Percentiles rank a stretch among this genome's conserved stretches.
These are phyloP conservation scores for Panellus pusillus DNA, from an alignment of 768 basidiomycete genomes.

Conservation along the genomic window DNA sequence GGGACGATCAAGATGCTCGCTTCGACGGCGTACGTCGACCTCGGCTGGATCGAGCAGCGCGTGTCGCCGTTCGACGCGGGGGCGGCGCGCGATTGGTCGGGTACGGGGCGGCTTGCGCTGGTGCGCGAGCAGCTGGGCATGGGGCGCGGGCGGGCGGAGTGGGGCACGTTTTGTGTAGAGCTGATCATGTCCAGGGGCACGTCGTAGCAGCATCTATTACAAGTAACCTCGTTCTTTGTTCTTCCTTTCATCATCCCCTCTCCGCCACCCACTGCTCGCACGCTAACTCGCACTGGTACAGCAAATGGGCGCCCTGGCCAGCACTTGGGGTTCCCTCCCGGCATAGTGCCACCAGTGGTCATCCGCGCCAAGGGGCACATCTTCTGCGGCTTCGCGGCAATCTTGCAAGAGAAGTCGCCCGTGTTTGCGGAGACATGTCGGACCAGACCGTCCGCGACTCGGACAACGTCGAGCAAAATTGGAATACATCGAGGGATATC, in stretches of 20 bases:
- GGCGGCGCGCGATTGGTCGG: not conserved
- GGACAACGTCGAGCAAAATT: not conserved
- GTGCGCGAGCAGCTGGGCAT: not conserved
- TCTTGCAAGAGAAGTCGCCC: not conserved
- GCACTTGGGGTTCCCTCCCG: not conserved
- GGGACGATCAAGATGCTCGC: constrained; percentile 49
- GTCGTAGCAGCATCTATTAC: too few species aligned
- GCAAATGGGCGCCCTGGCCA: too few species aligned
- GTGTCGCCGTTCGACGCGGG: not conserved
- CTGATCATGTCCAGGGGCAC: not conserved
- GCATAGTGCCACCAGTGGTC: not conserved
- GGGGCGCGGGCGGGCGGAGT: not conserved
- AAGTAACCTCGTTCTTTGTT: too few species aligned
- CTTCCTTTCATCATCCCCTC: too few species aligned
- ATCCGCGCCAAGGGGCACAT: not conserved
- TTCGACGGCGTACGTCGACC: constrained; percentile 42
- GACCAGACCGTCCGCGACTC: not conserved
- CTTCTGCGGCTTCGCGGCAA: not conserved
- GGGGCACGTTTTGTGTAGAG: not conserved
- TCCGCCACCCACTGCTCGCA: too few species aligned
- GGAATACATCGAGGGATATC: not conserved
- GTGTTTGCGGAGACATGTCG: not conserved
- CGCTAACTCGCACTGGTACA: too few species aligned
- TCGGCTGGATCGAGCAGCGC: constrained; percentile 41
- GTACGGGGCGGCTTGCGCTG: not conserved